These are phyloP conservation scores for Suaeda aralocaspica DNA, from an alignment of 148 eudicot genomes.

Conservation along the genomic window DNA sequence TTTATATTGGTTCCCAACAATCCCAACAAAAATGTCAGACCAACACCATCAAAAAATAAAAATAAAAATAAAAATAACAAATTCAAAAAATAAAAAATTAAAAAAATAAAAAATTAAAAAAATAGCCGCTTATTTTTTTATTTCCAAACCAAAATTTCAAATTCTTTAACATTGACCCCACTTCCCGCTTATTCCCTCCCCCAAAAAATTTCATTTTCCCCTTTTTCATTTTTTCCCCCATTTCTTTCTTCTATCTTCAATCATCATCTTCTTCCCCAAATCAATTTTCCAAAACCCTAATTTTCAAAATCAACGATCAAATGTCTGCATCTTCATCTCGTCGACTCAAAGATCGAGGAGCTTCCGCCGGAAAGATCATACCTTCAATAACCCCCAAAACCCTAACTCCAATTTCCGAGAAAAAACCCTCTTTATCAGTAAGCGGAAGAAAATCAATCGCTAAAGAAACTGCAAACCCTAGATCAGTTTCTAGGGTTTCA, in stretches of 20 bases:
- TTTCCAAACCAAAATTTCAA: conserved; percentile 11
- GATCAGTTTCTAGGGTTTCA: conserved; percentile 48
- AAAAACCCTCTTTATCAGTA: conserved; percentile 21
- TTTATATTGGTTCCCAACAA: too few species aligned
- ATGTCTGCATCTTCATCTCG: conserved; percentile 46
- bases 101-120: neutral
- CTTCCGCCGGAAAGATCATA: conserved; percentile 32
- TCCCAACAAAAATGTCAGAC: too few species aligned
- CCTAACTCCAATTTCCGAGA: conserved; percentile 39
- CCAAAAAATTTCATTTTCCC: neutral
- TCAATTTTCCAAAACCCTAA: neutral
- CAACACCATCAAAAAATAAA: neutral
- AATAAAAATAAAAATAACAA: neutral
- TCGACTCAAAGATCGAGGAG: conserved; percentile 51
- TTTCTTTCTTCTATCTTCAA: neutral
- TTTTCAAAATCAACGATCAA: too few species aligned
- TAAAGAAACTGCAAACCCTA: conserved; percentile 51
- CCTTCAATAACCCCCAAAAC: conserved; percentile 33
- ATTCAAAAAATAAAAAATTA: neutral
- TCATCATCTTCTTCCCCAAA: conserved; percentile 7
- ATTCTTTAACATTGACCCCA: conserved; percentile 13
- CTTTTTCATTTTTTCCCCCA: neutral
- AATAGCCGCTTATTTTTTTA: neutral
- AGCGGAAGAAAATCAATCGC: conserved; percentile 36
- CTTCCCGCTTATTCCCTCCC: conserved; percentile 6